These are phyloP conservation scores for Starmerella stellata DNA, from an alignment of 805 yeast species.

Conservation along the genomic window DNA sequence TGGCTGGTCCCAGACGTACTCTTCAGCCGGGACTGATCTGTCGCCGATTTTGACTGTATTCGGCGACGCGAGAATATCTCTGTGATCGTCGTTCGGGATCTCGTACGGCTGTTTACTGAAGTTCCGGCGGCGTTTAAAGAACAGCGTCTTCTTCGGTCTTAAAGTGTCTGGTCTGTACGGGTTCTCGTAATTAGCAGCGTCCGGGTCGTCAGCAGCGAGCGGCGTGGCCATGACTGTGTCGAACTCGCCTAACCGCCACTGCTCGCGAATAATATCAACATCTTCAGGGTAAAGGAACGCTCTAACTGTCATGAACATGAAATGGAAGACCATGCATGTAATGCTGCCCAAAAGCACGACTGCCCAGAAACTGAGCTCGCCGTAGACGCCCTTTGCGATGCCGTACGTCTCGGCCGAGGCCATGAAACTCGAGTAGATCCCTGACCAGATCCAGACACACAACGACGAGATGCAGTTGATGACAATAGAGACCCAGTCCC, in stretches of 20 bases:
- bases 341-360: conserved; percentile 39
- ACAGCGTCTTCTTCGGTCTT: conserved; percentile 2
- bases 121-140: conserved; percentile 7
- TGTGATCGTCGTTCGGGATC: conserved; percentile 13
- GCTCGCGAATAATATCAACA: conserved; percentile 53
- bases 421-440: conserved; percentile 48
- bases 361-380: conserved; percentile 49
- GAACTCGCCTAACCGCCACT: conserved; percentile 36
- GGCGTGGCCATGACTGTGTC: conserved; percentile 21
- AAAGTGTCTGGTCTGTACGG: conserved; percentile 17
- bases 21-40: conserved; percentile 6
- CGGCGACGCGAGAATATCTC: conserved; percentile 14
- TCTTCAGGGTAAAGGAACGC: conserved; percentile 44
- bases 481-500: conserved; percentile 56
- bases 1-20: conserved; percentile 9
- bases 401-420: conserved; percentile 42
- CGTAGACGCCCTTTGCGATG: conserved; percentile 45
- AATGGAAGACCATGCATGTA: conserved; percentile 44
- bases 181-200: conserved; percentile 18
- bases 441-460: conserved; percentile 56
- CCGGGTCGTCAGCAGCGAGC: conserved; percentile 19
- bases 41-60: conserved; percentile 16
- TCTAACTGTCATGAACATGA: conserved; percentile 34
- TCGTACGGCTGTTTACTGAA: conserved; percentile 13
- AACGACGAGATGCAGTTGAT: conserved; percentile 39